Evolutionary conservation across 1,139 yeast genomes (phyloP).

Genomic region (Suhomyces atakaporum): DNA sequence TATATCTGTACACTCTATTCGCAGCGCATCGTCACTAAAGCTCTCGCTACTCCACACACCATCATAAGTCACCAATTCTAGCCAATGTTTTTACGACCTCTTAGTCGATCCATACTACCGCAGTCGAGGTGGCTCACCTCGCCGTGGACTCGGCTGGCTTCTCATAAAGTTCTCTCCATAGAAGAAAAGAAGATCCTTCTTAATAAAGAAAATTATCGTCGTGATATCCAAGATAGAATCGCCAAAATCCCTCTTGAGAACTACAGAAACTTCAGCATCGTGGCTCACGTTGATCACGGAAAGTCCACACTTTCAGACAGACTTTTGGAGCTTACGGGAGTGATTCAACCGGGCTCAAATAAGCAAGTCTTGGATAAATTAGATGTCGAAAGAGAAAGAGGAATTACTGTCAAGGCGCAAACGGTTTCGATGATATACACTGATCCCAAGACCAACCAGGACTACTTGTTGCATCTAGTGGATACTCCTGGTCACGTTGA

Average conservation of each 20-base stretch:
- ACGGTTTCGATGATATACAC: constrained; percentile 90
- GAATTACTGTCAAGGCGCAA: constrained; percentile 96
- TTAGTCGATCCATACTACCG: neutral
- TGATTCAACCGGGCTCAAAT: constrained; percentile 74
- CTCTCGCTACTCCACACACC: neutral
- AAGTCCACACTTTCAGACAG: constrained; percentile 91
- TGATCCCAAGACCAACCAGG: constrained; percentile 57
- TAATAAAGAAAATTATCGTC: constrained; percentile 36
- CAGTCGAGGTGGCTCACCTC: neutral
- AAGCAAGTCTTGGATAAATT: constrained; percentile 88
- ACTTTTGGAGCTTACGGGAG: constrained; percentile 83
- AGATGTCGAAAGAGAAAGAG: constrained; percentile 49
- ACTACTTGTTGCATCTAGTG: constrained; percentile 82
- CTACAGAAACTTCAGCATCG: constrained; percentile 89
- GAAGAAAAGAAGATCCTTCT: constrained; percentile 33
- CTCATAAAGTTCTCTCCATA: constrained; percentile 17
- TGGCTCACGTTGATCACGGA: constrained; percentile 98
- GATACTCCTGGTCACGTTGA: constrained; percentile 99
- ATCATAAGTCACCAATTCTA: neutral
- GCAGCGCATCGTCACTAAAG: no score
- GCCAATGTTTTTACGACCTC: neutral
- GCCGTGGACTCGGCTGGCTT: constrained; percentile 1
- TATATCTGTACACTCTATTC: no score
- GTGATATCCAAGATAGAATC: constrained; percentile 54
- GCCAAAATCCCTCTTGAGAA: constrained; percentile 75